phyloP scores from a whole-genome alignment of 169 alveolate genomes.

The Plasmodium knowlesi region DNA sequence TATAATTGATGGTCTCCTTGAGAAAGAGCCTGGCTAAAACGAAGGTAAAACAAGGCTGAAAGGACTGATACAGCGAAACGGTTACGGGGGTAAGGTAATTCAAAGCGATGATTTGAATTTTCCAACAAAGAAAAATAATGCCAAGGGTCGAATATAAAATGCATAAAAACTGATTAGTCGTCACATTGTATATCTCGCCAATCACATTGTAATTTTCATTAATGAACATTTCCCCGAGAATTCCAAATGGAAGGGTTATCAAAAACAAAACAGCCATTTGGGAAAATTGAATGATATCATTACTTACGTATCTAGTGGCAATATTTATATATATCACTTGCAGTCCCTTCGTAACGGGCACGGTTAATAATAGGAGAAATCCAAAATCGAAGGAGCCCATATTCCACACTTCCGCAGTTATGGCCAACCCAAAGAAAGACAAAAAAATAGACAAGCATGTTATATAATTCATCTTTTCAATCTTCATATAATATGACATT shows the following conservation, averaged over 20 bases:
- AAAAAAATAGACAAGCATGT: conserved; percentile 70
- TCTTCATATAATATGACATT: conserved; percentile 68
- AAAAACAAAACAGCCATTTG: conserved; percentile 61
- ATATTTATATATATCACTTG: conserved; percentile 73
- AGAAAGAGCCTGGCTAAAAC: conserved; percentile 74
- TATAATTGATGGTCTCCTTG: conserved; percentile 69
- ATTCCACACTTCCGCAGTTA: conserved; percentile 75
- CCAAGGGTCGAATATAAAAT: conserved; percentile 76
- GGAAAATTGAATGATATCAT: conserved; percentile 64
- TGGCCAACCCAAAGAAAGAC: conserved; percentile 74
- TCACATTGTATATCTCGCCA: conserved; percentile 21
- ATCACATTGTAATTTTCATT: conserved; percentile 29
- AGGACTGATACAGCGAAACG: conserved; percentile 78
- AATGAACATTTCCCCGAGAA: conserved; percentile 73
- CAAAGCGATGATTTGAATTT: conserved; percentile 76
- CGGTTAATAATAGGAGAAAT: conserved; percentile 50
- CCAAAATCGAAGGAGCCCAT: conserved; percentile 38
- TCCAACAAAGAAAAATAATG: conserved; percentile 75
- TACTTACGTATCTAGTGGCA: conserved; percentile 73
- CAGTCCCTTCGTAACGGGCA: conserved; percentile 68
- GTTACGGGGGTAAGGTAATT: conserved; percentile 75
- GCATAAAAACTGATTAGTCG: conserved; percentile 33
- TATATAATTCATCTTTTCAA: conserved; percentile 72
- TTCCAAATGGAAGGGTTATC: conserved; percentile 71
- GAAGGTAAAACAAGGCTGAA: conserved; percentile 78